Base-by-base conservation (phyloP, 169 alveolate genomes). In the Perkinsus marinus region DNA sequence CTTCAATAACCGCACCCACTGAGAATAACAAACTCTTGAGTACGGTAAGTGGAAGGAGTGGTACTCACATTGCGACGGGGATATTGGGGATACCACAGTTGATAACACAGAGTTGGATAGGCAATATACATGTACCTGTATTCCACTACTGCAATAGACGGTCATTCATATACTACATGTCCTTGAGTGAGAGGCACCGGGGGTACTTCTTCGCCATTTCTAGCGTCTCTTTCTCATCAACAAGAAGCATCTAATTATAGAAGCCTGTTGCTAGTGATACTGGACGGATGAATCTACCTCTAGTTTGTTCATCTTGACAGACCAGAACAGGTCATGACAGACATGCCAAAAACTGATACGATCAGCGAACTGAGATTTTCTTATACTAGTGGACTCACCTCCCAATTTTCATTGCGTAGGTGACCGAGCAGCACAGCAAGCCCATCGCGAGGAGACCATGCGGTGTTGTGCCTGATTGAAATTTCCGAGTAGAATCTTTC, bases 41-140 rank as follows among this genome's bases (percentile, higher is more conserved):
- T 13, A 19, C 9, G 79, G 46, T 10, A 3, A 57, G n/a, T 13
- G 34, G 9, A 19, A 16, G 34, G 3, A 57, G 79, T 30, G 5
- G 79, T 30, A 57, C 79, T 57, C 34, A 57, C 79, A 30, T 57
- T 57, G 22, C 79, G 79, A 57, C 5, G 37, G 22, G 79, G 79
- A 16, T 57, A 57, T 19, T 94, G 91, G n/a, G 97, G 97, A 89
- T 91, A 95, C 90, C 93, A 89, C 34, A 95, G 90, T 90, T 95
- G 93, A 68, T 39, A 95, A 69, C 97, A 95, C 91, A 93, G 92
- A 16, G 97, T 95, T 91, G 97, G 97, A 89, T 94, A 93, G 30
- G 94, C 38, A 43, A 94, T 22, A 90, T 89, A 95, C 93, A 57
- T 57, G 79, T 57, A 57, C 79, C 79, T 57, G 22, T 7, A 13